Percentiles rank a stretch among this genome's conserved stretches.
Conservation (phyloP, 805 yeast species). For the Myxozyma neglecta region DNA sequence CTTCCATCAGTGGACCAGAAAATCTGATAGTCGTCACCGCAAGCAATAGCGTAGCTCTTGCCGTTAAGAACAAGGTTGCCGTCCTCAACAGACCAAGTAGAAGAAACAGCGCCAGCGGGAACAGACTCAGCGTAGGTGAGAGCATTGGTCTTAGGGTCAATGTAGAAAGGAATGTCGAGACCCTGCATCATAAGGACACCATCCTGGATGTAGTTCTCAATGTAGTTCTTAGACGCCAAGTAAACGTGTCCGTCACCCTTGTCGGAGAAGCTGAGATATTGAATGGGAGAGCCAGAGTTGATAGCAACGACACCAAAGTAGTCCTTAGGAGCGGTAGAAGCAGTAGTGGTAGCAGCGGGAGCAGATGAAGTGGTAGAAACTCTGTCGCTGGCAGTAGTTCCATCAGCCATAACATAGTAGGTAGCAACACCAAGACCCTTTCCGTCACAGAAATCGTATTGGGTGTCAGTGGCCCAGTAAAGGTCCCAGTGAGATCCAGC, state of each 20-base stretch:
- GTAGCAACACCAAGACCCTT: constrained; percentile 16
- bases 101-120: background rate
- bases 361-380: constrained; percentile 3
- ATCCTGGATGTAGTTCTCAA: constrained; percentile 1
- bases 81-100: constrained; percentile 10
- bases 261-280: constrained; percentile 4
- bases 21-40: constrained; percentile 15
- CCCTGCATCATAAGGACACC: constrained; percentile 9
- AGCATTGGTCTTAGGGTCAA: constrained; percentile 14
- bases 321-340: background rate
- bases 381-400: background rate
- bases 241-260: constrained; percentile 15
- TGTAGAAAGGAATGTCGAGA: constrained; percentile 4
- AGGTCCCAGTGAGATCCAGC: constrained; percentile 7
- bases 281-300: constrained; percentile 21
- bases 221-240: background rate
- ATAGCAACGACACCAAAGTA: constrained; percentile 14
- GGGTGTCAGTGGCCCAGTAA: constrained; percentile 17
- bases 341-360: constrained; percentile 1
- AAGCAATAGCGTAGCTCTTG: constrained; percentile 13
- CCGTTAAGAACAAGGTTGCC: constrained; percentile 9
- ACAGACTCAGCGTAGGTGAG: constrained; percentile 4
- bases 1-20: constrained; percentile 14
- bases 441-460: constrained; percentile 7
- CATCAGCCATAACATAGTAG: constrained; percentile 2